Base-by-base conservation (phyloP, 2,329 filamentous ascomycete genomes). In the Rutstroemia sp. region DNA sequence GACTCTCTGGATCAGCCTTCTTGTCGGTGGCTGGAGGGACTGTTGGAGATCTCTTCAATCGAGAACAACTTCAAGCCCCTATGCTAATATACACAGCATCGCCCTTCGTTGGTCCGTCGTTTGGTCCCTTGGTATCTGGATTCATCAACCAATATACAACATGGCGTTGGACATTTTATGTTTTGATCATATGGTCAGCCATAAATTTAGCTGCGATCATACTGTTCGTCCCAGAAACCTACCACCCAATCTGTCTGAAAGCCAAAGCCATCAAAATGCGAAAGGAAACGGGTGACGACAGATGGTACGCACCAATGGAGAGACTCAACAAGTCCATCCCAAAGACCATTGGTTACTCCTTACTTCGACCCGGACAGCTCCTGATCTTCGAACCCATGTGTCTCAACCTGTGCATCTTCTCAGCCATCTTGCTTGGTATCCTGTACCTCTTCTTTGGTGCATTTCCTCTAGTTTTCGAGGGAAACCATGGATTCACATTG, bases 381-480 rank as follows among this genome's bases (percentile, higher is more conserved):
- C 78, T 96, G 54, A 71, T 86, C 50, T 80, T 88, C 54, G 90
- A 95, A 74, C 89, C 88, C 61, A 96, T 96, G 89, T 88, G 86
- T 58, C 75, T 94, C 57, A 83, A 84, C 63, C 82, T 96, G 25
- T 94, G 90, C 71, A 73, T 94, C 21, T 88, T 92, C 64, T 89
- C 88, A 0, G 89, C 90, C 41, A 82, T 96, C 54, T 75, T 96
- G n/a, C 77, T 96, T 7, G 92, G 91, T 5, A 87, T 95, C 46
- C 74, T 96, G 2, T 96, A 96, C 68, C 81, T 96, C 41, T 95
- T 95, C 75, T 95, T 95, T 69, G 90, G 90, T 19, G 90, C 91
- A 0, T 95, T 96, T 65, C 81, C 87, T 5, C 75, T 95, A 46
- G 84, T 96, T 16, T 96, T 96, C 67, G 70, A 77, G 25, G 80